These are phyloP conservation scores for Simplicillium sp. DNA, from an alignment of 2,329 filamentous ascomycete genomes.

Conservation along the genomic window DNA sequence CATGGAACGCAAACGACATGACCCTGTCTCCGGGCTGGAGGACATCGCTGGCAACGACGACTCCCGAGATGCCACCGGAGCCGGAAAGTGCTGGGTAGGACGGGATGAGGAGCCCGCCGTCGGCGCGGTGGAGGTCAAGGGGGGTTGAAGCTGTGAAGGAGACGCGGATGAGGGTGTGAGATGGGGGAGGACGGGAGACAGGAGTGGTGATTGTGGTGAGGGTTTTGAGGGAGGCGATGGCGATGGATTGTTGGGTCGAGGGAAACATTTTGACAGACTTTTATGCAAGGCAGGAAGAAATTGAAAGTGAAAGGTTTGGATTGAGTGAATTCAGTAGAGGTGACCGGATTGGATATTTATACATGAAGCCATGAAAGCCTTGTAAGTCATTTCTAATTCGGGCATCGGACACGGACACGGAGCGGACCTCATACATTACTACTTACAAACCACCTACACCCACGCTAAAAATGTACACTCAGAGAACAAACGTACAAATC, in stretches of 20 bases:
- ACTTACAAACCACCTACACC: no score
- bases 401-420: conserved; percentile 5
- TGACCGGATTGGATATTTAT: neutral
- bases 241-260: conserved; percentile 53
- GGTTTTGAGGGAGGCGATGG: conserved; percentile 42
- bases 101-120: conserved; percentile 45
- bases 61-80: conserved; percentile 39
- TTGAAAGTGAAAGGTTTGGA: conserved; percentile 1
- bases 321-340: neutral
- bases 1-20: conserved; percentile 42
- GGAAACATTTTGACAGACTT: conserved; percentile 36
- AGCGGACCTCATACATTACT: neutral
- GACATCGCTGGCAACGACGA: conserved; percentile 38
- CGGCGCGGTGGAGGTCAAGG: conserved; percentile 51
- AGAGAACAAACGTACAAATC: no score
- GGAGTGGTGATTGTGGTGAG: conserved; percentile 44
- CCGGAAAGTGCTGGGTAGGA: conserved; percentile 40
- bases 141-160: conserved; percentile 53
- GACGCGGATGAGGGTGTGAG: conserved; percentile 44
- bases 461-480: no score
- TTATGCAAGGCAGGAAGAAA: no score
- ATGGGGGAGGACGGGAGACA: conserved; percentile 20
- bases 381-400: neutral
- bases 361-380: neutral
- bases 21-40: conserved; percentile 45